Percentiles rank a stretch among this genome's conserved stretches.
Conservation (phyloP, 768 basidiomycete genomes). For the Tulasnella calospora region DNA sequence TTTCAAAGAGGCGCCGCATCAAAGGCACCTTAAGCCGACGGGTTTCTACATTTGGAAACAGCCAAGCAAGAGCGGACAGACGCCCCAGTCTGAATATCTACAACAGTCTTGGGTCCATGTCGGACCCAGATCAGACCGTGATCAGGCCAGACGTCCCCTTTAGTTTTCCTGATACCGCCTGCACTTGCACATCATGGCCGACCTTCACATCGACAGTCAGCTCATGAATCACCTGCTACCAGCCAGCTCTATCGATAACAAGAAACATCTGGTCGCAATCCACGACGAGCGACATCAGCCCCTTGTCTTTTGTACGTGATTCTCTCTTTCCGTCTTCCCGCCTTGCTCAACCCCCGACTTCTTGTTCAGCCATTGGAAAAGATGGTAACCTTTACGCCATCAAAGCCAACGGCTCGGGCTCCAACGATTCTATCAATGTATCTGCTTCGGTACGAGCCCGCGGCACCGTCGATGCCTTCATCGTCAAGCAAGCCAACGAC, state of each 20-base stretch:
- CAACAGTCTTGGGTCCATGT: background rate
- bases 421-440: background rate
- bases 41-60: background rate
- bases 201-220: constrained; percentile 7
- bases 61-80: background rate
- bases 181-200: background rate
- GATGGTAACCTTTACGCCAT: background rate
- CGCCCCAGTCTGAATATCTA: background rate
- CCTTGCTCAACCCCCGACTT: background rate
- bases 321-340: background rate
- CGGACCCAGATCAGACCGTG: background rate
- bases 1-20: background rate
- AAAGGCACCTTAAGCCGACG: background rate
- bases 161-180: background rate
- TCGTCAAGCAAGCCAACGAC: background rate
- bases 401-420: background rate
- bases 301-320: constrained; percentile 10
- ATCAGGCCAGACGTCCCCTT: background rate
- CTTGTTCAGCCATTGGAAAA: background rate
- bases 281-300: background rate
- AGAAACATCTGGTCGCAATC: background rate
- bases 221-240: background rate
- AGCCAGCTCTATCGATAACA: background rate
- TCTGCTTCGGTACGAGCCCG: background rate
- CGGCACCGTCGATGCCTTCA: background rate